A percentile compares a stretch with the other conserved stretches of the same genome.
Evolutionary conservation across 352 stramenopile genomes (phyloP).

Genomic region (Globisporangium carolinianum): DNA sequence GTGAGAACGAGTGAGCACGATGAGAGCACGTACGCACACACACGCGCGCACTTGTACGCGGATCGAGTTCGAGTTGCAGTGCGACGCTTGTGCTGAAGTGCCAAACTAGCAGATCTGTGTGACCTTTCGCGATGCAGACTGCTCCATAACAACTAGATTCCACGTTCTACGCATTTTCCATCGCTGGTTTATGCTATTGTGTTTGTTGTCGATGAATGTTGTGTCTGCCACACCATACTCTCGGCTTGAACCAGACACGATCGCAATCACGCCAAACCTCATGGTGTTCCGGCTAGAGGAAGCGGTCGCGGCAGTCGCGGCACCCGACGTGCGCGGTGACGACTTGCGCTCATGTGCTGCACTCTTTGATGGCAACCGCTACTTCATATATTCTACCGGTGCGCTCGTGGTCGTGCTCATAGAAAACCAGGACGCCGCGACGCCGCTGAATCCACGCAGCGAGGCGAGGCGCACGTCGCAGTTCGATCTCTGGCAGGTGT

Average conservation of each 20-base stretch:
- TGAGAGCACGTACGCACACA: too few species aligned
- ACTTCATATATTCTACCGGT: conserved; percentile 50
- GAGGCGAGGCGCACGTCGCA: conserved; percentile 23
- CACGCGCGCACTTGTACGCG: too few species aligned
- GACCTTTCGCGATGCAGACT: neutral
- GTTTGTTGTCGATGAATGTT: too few species aligned
- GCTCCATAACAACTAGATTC: too few species aligned
- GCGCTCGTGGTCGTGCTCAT: conserved; percentile 54
- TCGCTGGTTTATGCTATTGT: too few species aligned
- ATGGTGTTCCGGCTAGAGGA: conserved; percentile 16
- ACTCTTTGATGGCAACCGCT: conserved; percentile 45
- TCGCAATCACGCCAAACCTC: too few species aligned
- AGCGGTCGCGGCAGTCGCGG: conserved; percentile 33
- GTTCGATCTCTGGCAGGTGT: conserved; percentile 73
- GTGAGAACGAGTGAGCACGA: neutral
- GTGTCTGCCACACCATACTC: too few species aligned
- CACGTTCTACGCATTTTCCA: too few species aligned
- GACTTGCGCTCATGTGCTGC: conserved; percentile 28
- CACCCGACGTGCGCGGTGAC: conserved; percentile 19
- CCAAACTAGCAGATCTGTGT: too few species aligned
- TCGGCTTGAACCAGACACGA: neutral
- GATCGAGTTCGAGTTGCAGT: too few species aligned
- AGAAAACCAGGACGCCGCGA: conserved; percentile 23
- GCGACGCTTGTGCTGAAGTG: too few species aligned
- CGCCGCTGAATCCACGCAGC: conserved; percentile 10